Conservation (phyloP, 176 grass and related monocot species). For the Cenchrus purpureus region DNA sequence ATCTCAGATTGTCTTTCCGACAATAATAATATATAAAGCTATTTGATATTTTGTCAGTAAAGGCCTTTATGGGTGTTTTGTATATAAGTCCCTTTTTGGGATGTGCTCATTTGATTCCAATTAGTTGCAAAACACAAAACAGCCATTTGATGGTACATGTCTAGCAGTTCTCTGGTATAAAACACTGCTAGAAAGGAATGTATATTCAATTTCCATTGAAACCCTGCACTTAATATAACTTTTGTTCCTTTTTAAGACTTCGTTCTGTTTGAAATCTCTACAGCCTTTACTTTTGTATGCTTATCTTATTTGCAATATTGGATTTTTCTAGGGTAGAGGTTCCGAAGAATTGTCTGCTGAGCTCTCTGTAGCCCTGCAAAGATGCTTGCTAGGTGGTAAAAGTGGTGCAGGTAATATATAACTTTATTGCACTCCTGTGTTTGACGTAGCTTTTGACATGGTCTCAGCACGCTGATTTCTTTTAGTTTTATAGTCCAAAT, state of each 20-base stretch:
- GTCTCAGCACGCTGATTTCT: conserved; percentile 1
- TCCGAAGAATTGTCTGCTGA: conserved; percentile 84
- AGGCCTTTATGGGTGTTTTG: neutral
- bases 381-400: conserved; percentile 91
- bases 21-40: neutral
- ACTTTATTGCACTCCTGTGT: neutral
- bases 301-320: conserved; percentile 37
- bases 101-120: neutral
- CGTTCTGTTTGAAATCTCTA: conserved; percentile 7
- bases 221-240: neutral
- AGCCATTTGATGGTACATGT: neutral
- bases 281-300: conserved; percentile 17
- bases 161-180: neutral
- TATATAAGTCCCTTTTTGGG: neutral
- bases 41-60: conserved; percentile 23
- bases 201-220: neutral
- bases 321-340: conserved; percentile 74
- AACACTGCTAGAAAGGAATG: neutral
- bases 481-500: conserved; percentile 18
- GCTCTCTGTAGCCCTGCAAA: conserved; percentile 74
- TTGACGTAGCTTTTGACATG: conserved; percentile 20
- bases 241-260: neutral
- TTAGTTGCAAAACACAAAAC: neutral
- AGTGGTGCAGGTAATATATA: conserved; percentile 75
- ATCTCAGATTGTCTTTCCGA: neutral